These are phyloP conservation scores for Mollisia scopiformis DNA, from an alignment of 2,329 filamentous ascomycete species.

Conservation along the genomic window DNA sequence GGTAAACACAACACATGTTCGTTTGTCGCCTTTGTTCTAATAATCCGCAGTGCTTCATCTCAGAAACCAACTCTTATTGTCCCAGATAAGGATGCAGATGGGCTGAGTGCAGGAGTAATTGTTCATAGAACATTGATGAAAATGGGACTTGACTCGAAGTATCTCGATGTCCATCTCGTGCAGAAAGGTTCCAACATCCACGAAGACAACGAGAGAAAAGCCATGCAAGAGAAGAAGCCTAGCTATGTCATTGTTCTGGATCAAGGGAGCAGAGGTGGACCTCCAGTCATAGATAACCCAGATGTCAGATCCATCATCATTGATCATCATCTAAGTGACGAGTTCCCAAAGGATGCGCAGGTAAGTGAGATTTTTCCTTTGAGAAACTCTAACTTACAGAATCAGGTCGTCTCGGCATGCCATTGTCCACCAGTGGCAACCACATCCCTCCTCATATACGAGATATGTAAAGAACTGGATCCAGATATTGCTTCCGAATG, in stretches of 20 bases:
- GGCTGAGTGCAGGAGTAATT: constrained; percentile 66
- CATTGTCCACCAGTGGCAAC: constrained; percentile 68
- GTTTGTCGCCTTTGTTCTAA: background rate
- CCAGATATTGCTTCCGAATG: constrained; percentile 50
- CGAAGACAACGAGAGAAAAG: constrained; percentile 51
- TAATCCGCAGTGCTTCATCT: constrained; percentile 49
- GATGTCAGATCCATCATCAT: constrained; percentile 59
- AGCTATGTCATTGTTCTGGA: constrained; percentile 66
- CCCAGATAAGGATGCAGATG: constrained; percentile 72
- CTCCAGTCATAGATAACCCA: constrained; percentile 52
- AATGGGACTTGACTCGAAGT: constrained; percentile 55
- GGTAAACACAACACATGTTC: constrained; percentile 41
- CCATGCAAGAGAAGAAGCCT: constrained; percentile 54
- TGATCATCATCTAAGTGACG: constrained; percentile 62
- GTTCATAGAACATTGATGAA: constrained; percentile 60
- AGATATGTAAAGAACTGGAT: constrained; percentile 62
- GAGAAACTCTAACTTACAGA: background rate
- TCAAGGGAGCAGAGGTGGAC: constrained; percentile 61
- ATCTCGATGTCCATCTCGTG: constrained; percentile 61
- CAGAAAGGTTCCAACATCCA: constrained; percentile 63
- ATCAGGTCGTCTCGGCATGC: constrained; percentile 63
- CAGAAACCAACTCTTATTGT: constrained; percentile 60
- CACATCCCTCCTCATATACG: constrained; percentile 64
- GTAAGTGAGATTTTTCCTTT: constrained; percentile 13
- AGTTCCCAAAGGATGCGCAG: constrained; percentile 53